Percentiles rank a stretch among this genome's conserved stretches.
These are phyloP conservation scores for Mortierella antarctica DNA, from an alignment of 192 early-diverging fungal species.

Conservation along the genomic window DNA sequence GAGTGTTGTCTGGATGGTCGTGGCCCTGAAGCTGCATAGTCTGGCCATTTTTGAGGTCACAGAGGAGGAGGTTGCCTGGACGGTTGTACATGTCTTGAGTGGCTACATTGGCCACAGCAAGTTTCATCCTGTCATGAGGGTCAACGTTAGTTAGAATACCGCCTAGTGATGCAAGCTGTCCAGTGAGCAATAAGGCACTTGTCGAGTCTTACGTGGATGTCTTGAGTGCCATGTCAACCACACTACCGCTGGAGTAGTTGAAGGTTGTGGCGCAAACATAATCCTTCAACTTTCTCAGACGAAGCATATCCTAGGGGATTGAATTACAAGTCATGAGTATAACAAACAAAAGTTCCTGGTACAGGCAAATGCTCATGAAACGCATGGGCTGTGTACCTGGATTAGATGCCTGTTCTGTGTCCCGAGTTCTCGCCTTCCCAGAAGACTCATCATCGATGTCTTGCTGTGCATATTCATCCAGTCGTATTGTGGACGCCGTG, in stretches of 20 bases:
- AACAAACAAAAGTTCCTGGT: not conserved
- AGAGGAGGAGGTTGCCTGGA: constrained; percentile 30
- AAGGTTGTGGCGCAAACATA: constrained; percentile 28
- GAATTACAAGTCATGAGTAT: not conserved
- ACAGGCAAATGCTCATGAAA: too few relatives aligned
- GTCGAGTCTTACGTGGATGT: constrained; percentile 16
- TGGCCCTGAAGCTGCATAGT: constrained; percentile 29
- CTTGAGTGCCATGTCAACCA: constrained; percentile 42
- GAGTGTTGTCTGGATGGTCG: not conserved
- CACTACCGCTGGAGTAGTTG: constrained; percentile 35
- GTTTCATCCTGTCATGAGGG: constrained; percentile 11
- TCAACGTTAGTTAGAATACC: not conserved
- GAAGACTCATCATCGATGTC: not conserved
- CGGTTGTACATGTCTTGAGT: constrained; percentile 45
- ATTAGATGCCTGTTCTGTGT: not conserved
- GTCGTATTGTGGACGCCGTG: not conserved
- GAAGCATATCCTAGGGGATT: constrained; percentile 14
- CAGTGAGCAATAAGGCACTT: not conserved
- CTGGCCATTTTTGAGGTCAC: constrained; percentile 14
- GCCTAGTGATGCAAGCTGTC: not conserved
- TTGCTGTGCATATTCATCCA: not conserved
- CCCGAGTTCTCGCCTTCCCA: constrained; percentile 9
- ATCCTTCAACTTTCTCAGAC: not conserved
- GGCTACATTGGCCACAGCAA: constrained; percentile 33
- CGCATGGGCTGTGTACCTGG: not conserved